phyloP scores from a whole-genome alignment of 169 alveolate species.

The Plasmodium fragile region DNA sequence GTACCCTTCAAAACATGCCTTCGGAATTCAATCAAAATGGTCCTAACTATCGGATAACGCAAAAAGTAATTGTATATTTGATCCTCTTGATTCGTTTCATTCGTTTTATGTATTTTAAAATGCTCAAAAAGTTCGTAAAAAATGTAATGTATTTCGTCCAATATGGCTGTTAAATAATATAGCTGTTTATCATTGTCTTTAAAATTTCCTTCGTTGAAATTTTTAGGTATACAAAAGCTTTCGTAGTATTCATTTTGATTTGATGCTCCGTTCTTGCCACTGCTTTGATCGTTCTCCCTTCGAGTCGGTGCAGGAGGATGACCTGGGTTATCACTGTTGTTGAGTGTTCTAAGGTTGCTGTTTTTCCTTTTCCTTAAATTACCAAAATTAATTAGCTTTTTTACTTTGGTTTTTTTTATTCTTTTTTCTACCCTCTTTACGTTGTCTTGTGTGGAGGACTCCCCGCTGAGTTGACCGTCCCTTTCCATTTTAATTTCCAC shows the following conservation, averaged over 20 bases:
- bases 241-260: constrained; percentile 38
- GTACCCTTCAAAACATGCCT: constrained; percentile 42
- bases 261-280: background rate
- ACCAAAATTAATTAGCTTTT: background rate
- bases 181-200: constrained; percentile 57
- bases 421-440: constrained; percentile 6
- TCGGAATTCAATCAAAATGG: constrained; percentile 36
- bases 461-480: background rate
- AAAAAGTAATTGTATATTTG: constrained; percentile 58
- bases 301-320: background rate
- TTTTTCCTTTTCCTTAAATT: constrained; percentile 14
- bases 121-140: constrained; percentile 45
- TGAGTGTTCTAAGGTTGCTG: background rate
- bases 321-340: background rate
- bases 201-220: constrained; percentile 39
- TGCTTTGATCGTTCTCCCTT: background rate
- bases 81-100: constrained; percentile 27
- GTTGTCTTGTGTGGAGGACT: background rate
- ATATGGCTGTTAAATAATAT: constrained; percentile 25
- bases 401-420: constrained; percentile 11
- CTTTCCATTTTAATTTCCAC: background rate
- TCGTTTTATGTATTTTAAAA: constrained; percentile 33
- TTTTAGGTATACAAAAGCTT: constrained; percentile 51
- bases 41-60: constrained; percentile 49
- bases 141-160: constrained; percentile 54